phyloP scores from a whole-genome alignment of 2,329 filamentous ascomycete genomes.

The Rhytidhysteron rufulum region DNA sequence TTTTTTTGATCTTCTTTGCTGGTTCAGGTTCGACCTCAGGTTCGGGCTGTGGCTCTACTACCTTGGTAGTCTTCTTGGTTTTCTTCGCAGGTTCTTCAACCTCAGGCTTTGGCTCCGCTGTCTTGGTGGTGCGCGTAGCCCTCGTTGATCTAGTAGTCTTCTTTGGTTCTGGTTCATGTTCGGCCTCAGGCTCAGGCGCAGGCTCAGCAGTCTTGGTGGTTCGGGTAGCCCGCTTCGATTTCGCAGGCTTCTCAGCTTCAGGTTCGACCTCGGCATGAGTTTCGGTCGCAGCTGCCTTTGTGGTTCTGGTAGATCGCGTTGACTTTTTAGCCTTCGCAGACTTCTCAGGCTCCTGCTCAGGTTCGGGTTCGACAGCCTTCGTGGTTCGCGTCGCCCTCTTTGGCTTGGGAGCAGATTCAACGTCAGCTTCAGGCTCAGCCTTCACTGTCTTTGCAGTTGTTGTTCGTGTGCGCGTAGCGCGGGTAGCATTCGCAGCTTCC shows the following conservation, averaged over 20 bases:
- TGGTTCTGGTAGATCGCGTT: constrained; percentile 1
- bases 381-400: constrained; percentile 8
- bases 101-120: not conserved
- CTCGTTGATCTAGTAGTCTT: not conserved
- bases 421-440: constrained; percentile 4
- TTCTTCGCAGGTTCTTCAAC: not conserved
- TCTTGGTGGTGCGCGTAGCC: constrained; percentile 4
- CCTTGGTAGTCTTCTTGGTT: not conserved
- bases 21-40: not conserved
- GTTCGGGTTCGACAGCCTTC: constrained; percentile 4
- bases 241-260: not conserved
- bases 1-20: not conserved
- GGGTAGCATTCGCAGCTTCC: not conserved
- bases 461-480: not conserved
- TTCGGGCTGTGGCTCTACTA: not conserved
- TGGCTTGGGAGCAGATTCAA: no score
- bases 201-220: not conserved
- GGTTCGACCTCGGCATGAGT: not conserved
- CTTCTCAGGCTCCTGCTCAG: constrained; percentile 4
- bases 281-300: constrained; percentile 2
- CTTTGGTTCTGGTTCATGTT: not conserved
- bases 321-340: not conserved
- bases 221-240: not conserved
- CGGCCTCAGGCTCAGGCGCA: not conserved
- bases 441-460: not conserved